Base-by-base conservation (phyloP, 2,329 filamentous ascomycete species). In the Paecilomyces sp. region DNA sequence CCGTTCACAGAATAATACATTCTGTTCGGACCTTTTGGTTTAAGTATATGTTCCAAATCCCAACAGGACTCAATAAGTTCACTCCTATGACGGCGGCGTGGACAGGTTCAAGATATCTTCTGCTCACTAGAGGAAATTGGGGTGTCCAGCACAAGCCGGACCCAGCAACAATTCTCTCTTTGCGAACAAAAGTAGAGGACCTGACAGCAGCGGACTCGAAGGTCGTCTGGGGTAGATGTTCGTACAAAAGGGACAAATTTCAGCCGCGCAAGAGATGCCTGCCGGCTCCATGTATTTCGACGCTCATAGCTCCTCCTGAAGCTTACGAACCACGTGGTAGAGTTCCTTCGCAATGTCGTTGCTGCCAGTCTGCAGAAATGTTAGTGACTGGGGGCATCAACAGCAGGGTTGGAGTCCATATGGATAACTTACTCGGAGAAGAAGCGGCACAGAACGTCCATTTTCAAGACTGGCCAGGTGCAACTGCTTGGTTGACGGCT, bases 401-500 rank as follows among this genome's bases (percentile, higher is more conserved):
- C 15, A 13, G 24, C 22, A 30, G 6, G 12, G 47, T 6, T 6
- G 25, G 25, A 22, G 25, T 28, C 25, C 25, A 28, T 28, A 28
- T 28, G n/a, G 59, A 68, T 51, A 41, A 68, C 76, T 67, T 75
- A 87, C 85, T 75, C 84, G 84, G 36, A 88, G 72, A 63, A 85
- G 74, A 59, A 85, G 74, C 60, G 81, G 77, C 41, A 83, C 78
- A 11, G 76, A 74, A 59, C 79, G 80, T 5, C 80, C 82, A 55
- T 82, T 79, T 62, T 85, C 82, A 5, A 82, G 75, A 56, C 82
- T 82, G 61, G 81, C 79, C 67, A 96, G 84, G 57, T 85, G 83
- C 55, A 91, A 82, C 53, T 85, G 83, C 73, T 91, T 91, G 62
- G 89, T 83, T 51, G 84, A 85, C 31, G 90, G 87, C 67, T 88